Conservation (phyloP, 768 basidiomycete genomes). For the Suillus decipiens region DNA sequence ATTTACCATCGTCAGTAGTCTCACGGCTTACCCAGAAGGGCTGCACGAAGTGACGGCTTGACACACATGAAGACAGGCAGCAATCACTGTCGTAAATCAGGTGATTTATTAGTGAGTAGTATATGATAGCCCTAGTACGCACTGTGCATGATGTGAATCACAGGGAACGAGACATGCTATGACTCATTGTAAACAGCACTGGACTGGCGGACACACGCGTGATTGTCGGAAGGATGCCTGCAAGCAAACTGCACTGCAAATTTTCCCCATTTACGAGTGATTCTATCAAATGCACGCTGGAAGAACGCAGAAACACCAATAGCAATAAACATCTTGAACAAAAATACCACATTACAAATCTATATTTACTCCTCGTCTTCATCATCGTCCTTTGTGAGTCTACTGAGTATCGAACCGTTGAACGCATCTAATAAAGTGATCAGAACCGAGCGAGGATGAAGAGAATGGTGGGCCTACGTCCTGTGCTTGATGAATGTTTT, state of each 20-base stretch:
- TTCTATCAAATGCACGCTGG: not conserved
- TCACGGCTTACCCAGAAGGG: not conserved
- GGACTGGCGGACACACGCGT: not conserved
- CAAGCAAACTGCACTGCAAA: not conserved
- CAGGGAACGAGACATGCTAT: not conserved
- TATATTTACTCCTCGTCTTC: constrained; percentile 20
- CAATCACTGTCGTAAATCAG: not conserved
- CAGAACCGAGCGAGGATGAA: not conserved
- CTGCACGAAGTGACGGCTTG: not conserved
- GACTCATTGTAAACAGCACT: no score
- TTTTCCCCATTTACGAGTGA: not conserved
- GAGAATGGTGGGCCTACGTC: constrained; percentile 31
- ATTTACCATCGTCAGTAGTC: not conserved
- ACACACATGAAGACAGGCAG: not conserved
- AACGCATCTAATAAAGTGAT: constrained; percentile 25
- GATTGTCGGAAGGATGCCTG: not conserved
- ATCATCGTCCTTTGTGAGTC: constrained; percentile 30
- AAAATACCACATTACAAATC: constrained; percentile 5
- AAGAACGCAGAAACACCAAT: constrained; percentile 3
- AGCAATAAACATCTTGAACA: constrained; percentile 1
- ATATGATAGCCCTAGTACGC: not conserved
- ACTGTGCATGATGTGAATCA: not conserved
- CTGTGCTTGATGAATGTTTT: constrained; percentile 35
- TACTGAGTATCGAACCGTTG: constrained; percentile 30
- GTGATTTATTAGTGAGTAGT: not conserved